Percentiles rank a stretch among this genome's conserved stretches.
Evolutionary conservation across 371 early-diverging fungal genomes (phyloP).

Genomic region (Umbelopsis sp.): DNA sequence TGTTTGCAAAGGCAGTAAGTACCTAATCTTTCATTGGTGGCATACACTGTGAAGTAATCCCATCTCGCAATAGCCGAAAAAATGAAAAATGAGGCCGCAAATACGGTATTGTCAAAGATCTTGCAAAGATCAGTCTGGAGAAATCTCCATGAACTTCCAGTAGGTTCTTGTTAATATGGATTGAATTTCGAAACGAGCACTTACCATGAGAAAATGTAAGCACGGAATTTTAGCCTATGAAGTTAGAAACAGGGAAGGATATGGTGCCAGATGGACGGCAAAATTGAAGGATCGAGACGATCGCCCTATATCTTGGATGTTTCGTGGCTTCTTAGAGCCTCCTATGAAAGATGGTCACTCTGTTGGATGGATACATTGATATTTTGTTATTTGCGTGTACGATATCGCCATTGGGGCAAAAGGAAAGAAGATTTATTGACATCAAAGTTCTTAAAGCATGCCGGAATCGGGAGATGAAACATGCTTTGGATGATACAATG

Average conservation of each 20-base stretch:
- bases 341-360: slow-evolving; percentile 46
- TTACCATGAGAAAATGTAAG: slow-evolving; percentile 17
- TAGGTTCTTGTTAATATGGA: slow-evolving; percentile 19
- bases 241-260: slow-evolving; percentile 40
- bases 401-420: too few species aligned
- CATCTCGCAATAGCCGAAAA: slow-evolving; percentile 31
- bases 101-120: slow-evolving; percentile 31
- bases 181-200: too few species aligned
- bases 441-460: too few species aligned
- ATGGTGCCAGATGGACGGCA: slow-evolving; percentile 41
- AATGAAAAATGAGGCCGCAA: slow-evolving; percentile 42
- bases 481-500: too few species aligned
- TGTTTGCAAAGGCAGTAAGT: slow-evolving; percentile 38
- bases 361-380: slow-evolving; percentile 45
- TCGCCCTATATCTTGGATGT: slow-evolving; percentile 24
- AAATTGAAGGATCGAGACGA: background rate
- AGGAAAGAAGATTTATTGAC: too few species aligned
- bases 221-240: slow-evolving; percentile 40
- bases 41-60: background rate
- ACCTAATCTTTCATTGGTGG: background rate
- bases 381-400: too few species aligned
- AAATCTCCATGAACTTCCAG: slow-evolving; percentile 44
- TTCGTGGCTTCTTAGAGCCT: slow-evolving; percentile 51
- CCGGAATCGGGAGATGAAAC: too few species aligned
- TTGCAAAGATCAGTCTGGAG: slow-evolving; percentile 38